Conservation (phyloP, 768 basidiomycete species). For the Suillus discolor region DNA sequence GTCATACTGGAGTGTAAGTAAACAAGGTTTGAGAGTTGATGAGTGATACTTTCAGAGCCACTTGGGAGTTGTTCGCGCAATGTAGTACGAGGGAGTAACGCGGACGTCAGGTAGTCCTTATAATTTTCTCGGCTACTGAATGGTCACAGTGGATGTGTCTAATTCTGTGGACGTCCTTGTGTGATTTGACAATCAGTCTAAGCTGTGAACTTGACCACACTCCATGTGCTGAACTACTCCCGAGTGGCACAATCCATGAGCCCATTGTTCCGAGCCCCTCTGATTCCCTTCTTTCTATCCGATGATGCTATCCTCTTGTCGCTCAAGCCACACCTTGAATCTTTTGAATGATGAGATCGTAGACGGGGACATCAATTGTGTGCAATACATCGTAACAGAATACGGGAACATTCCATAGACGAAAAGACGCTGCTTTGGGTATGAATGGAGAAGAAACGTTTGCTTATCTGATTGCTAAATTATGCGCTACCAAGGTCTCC, state of each 20-base stretch:
- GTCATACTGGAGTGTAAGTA: slow-evolving; percentile 20
- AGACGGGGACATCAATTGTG: neutral
- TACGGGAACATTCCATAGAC: neutral
- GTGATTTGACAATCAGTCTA: neutral
- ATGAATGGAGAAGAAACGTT: neutral
- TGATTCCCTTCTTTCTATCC: neutral
- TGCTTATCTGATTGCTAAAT: neutral
- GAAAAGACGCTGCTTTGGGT: neutral
- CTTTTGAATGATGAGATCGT: neutral
- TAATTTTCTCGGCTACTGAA: slow-evolving; percentile 11
- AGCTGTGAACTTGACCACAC: neutral
- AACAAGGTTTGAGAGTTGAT: neutral
- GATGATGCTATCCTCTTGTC: neutral
- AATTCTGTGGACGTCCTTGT: neutral
- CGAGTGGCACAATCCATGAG: slow-evolving; percentile 23
- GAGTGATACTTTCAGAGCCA: neutral
- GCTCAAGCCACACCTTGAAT: neutral
- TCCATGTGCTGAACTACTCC: slow-evolving; percentile 8
- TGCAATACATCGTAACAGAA: neutral
- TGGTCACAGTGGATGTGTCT: neutral
- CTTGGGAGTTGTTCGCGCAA: neutral
- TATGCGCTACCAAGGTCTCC: slow-evolving; percentile 38
- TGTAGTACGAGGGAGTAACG: slow-evolving; percentile 8
- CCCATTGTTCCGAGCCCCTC: slow-evolving; percentile 1
- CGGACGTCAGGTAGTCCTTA: slow-evolving; percentile 15